A percentile compares a stretch with the other conserved stretches of the same genome.
phyloP scores from a whole-genome alignment of 1,284 basidiomycete genomes.

The Cutaneotrichosporon cyanovorans region DNA sequence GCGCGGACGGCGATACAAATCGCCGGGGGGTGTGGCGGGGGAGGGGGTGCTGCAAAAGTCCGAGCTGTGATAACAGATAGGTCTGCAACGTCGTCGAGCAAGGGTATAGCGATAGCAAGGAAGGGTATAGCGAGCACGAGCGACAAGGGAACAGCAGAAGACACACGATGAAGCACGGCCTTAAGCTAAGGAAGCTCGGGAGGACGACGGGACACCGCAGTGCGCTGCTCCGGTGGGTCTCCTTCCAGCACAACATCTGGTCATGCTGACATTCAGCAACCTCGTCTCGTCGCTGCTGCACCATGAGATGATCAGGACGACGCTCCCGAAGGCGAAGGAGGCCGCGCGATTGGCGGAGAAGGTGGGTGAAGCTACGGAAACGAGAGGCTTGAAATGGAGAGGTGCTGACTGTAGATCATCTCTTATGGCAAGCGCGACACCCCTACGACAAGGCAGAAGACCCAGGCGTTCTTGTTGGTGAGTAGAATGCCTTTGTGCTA shows the following conservation, averaged over 20 bases:
- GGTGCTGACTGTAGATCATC: constrained; percentile 61
- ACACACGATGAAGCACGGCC: constrained; percentile 92
- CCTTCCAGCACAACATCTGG: neutral
- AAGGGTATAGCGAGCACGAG: no score
- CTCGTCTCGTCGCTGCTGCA: constrained; percentile 89
- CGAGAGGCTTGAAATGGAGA: neutral
- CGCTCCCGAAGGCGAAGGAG: constrained; percentile 90
- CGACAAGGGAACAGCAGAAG: no score
- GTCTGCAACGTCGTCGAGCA: no score
- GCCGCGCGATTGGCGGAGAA: constrained; percentile 87
- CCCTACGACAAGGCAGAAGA: constrained; percentile 57
- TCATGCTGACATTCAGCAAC: constrained; percentile 55
- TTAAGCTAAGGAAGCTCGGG: constrained; percentile 79
- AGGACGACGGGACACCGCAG: constrained; percentile 77
- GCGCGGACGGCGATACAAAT: constrained; percentile 3
- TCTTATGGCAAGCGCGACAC: constrained; percentile 77
- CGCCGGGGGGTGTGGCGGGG: constrained; percentile 2
- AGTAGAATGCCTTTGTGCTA: constrained; percentile 4
- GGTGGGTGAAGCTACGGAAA: constrained; percentile 49
- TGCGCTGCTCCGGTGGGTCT: constrained; percentile 69
- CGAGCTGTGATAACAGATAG: no score
- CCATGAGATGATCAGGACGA: constrained; percentile 95
- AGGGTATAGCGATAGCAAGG: no score
- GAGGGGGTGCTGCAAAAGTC: no score
- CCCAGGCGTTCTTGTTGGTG: constrained; percentile 64